phyloP scores from a whole-genome alignment of 1,284 basidiomycete species.

The Serendipita sp. region DNA sequence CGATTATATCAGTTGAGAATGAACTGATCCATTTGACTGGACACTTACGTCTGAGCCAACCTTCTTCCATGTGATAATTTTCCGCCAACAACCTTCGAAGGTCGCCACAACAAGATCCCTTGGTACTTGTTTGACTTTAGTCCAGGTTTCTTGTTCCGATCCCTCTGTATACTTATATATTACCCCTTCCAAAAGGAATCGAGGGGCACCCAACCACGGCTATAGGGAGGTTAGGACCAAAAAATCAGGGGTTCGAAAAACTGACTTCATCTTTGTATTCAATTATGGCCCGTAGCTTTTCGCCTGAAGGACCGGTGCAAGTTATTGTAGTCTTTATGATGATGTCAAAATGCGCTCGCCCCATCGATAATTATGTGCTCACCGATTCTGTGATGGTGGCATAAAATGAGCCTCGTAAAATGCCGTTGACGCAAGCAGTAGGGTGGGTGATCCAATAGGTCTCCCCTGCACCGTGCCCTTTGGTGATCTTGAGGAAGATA shows the following conservation, averaged over 20 bases:
- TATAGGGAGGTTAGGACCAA: conserved; percentile 19
- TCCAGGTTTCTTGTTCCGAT: conserved; percentile 54
- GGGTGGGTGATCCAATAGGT: conserved; percentile 84
- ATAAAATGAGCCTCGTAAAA: conserved; percentile 81
- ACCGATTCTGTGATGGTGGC: conserved; percentile 60
- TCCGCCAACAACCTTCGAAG: conserved; percentile 83
- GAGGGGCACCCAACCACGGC: conserved; percentile 86
- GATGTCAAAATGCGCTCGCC: conserved; percentile 7
- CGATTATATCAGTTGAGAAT: conserved; percentile 21
- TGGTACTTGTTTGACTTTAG: conserved; percentile 83
- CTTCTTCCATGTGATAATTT: conserved; percentile 66
- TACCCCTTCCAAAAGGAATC: conserved; percentile 80
- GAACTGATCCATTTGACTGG: conserved; percentile 14
- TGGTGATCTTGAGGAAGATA: conserved; percentile 65
- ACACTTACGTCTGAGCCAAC: conserved; percentile 38
- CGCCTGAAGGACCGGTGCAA: conserved; percentile 52
- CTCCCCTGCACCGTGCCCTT: conserved; percentile 68
- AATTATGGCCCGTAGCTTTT: conserved; percentile 64
- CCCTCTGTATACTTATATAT: conserved; percentile 67
- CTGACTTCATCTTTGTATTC: conserved; percentile 93
- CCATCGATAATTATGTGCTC: conserved; percentile 12
- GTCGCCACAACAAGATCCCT: conserved; percentile 60
- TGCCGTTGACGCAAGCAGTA: conserved; percentile 78
- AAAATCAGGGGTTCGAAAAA: conserved; percentile 8
- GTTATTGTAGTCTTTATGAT: conserved; percentile 57